Evolutionary conservation across 306 rosid species (phyloP).

Genomic region (Hippophae gyantsensis): DNA sequence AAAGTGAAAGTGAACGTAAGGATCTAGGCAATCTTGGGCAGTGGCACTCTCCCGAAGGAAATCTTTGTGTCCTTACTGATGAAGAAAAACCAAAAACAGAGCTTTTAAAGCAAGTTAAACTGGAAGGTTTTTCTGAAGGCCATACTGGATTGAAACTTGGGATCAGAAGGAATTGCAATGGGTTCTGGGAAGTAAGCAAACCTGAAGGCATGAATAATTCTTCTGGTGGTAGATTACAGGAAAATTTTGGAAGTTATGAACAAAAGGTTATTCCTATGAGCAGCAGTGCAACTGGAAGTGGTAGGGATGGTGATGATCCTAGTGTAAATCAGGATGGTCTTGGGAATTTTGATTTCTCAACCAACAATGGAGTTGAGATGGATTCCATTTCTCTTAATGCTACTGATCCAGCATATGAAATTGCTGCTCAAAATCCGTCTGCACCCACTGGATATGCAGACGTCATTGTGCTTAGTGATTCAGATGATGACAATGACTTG

Average conservation of each 20-base stretch:
- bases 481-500: conserved; percentile 70
- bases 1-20: conserved; percentile 65
- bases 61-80: conserved; percentile 30
- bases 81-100: conserved; percentile 42
- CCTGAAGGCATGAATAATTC: conserved; percentile 54
- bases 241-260: conserved; percentile 44
- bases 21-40: conserved; percentile 62
- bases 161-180: conserved; percentile 65
- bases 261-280: conserved; percentile 82
- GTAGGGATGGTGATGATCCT: conserved; percentile 81
- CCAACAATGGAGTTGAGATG: conserved; percentile 68
- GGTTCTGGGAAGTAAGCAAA: conserved; percentile 79
- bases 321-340: conserved; percentile 89
- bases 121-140: conserved; percentile 72
- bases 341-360: conserved; percentile 49
- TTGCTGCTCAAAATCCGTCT: conserved; percentile 36
- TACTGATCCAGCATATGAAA: conserved; percentile 50
- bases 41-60: conserved; percentile 84
- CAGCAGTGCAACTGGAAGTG: conserved; percentile 88
- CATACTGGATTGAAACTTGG: conserved; percentile 63
- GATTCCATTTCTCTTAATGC: conserved; percentile 52
- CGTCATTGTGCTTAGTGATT: conserved; percentile 83
- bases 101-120: conserved; percentile 56
- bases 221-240: conserved; percentile 48
- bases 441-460: conserved; percentile 48